phyloP scores from a whole-genome alignment of 257 asterid species.

The Ilex aquifolium region DNA sequence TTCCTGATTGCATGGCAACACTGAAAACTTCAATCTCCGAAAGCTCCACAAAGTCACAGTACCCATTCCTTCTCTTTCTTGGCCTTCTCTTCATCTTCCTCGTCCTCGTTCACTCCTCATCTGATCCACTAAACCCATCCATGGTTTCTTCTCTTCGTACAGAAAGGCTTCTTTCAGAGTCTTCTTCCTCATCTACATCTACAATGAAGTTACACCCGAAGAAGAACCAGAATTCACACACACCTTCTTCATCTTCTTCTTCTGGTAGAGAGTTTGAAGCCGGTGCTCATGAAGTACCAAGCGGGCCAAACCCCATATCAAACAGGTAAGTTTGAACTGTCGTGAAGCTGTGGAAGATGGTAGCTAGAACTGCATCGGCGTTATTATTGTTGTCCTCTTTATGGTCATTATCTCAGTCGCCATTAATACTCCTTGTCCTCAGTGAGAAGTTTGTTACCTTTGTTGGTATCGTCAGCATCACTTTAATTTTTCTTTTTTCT shows the following conservation, averaged over 20 bases:
- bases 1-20: constrained; percentile 63
- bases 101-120: constrained; percentile 14
- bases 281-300: constrained; percentile 74
- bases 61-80: constrained; percentile 15
- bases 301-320: constrained; percentile 84
- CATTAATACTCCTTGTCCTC: constrained; percentile 18
- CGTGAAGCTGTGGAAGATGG: not conserved
- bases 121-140: constrained; percentile 8
- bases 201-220: constrained; percentile 18
- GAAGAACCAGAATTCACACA: constrained; percentile 2
- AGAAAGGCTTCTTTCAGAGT: constrained; percentile 5
- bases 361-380: constrained; percentile 4
- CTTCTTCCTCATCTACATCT: constrained; percentile 5
- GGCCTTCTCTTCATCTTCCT: constrained; percentile 24
- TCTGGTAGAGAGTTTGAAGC: constrained; percentile 34
- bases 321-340: constrained; percentile 34
- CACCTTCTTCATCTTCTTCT: not conserved
- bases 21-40: constrained; percentile 17
- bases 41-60: constrained; percentile 15
- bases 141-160: not conserved
- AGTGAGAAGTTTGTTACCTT: constrained; percentile 24
- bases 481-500: not conserved
- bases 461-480: constrained; percentile 10
- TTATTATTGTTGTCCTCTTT: constrained; percentile 1
- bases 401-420: constrained; percentile 3